phyloP scores from a whole-genome alignment of 495 filamentous ascomycete genomes.

The Hyphodiscus hymeniophilus region DNA sequence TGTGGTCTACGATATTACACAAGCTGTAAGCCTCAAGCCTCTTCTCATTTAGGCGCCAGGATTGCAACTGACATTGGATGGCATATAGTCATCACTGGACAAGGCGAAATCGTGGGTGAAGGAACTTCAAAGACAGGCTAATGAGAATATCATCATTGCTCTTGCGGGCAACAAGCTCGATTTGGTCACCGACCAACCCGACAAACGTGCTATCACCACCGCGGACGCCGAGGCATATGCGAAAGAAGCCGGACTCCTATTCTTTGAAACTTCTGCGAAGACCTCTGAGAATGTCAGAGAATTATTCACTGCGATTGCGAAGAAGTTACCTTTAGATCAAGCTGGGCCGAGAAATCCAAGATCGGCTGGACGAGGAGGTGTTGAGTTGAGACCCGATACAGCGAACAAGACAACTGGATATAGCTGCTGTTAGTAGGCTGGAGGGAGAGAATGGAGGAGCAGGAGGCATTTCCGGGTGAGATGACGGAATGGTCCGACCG shows the following conservation, averaged over 20 bases:
- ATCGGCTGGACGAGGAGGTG: slow-evolving; percentile 66
- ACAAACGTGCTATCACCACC: slow-evolving; percentile 83
- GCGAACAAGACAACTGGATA: slow-evolving; percentile 66
- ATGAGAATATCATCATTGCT: slow-evolving; percentile 98
- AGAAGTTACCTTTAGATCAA: slow-evolving; percentile 93
- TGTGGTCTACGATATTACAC: slow-evolving; percentile 98
- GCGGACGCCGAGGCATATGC: slow-evolving; percentile 94
- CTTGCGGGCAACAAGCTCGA: slow-evolving; percentile 97
- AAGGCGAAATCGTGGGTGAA: slow-evolving; percentile 99
- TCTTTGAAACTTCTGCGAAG: slow-evolving; percentile 98
- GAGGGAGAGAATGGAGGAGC: background rate
- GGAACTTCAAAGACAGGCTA: slow-evolving; percentile 95
- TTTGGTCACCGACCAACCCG: slow-evolving; percentile 79
- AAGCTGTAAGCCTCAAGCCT: slow-evolving; percentile 61
- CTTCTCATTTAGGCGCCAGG: background rate
- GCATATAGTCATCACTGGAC: slow-evolving; percentile 75
- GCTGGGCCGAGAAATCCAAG: slow-evolving; percentile 77
- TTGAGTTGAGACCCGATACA: slow-evolving; percentile 71
- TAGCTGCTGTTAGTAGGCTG: slow-evolving; percentile 61
- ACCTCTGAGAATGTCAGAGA: slow-evolving; percentile 92
- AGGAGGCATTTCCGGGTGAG: slow-evolving; percentile 3
- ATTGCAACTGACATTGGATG: background rate
- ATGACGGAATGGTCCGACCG: background rate
- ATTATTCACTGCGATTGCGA: slow-evolving; percentile 95
- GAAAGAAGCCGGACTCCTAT: slow-evolving; percentile 82